Percentiles rank a stretch among this genome's conserved stretches.
Evolutionary conservation across 2,329 filamentous ascomycete genomes (phyloP).

Genomic region (Penicillium sp.): DNA sequence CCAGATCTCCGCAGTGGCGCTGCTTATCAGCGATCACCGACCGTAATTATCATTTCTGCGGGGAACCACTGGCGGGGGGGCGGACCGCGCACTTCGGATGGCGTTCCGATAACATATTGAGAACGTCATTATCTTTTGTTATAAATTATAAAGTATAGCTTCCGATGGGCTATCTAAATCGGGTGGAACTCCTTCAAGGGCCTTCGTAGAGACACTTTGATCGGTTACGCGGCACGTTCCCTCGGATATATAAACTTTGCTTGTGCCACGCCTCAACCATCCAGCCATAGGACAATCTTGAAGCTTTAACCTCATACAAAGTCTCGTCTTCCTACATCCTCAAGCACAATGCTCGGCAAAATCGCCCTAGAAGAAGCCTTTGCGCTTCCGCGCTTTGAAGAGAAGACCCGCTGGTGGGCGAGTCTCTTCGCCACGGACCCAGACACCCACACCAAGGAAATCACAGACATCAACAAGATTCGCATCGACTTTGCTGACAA

Average conservation of each 20-base stretch:
- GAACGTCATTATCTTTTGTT: background rate
- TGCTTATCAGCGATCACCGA: background rate
- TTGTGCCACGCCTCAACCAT: background rate
- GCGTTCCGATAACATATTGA: slow-evolving; percentile 8
- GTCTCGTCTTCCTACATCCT: background rate
- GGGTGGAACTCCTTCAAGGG: background rate
- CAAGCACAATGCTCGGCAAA: slow-evolving; percentile 60
- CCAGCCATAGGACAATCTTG: background rate
- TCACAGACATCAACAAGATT: slow-evolving; percentile 53
- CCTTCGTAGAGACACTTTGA: background rate
- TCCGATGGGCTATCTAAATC: background rate
- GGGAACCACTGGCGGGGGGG: background rate
- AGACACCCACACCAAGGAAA: slow-evolving; percentile 63
- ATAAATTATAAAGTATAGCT: background rate
- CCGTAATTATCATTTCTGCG: background rate
- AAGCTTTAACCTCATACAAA: background rate
- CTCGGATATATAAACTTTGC: background rate
- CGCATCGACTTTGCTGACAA: slow-evolving; percentile 51
- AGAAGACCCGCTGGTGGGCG: slow-evolving; percentile 67
- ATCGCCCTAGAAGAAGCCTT: slow-evolving; percentile 68
- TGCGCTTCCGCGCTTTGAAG: slow-evolving; percentile 61
- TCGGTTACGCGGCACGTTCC: background rate
- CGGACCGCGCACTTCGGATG: slow-evolving; percentile 14
- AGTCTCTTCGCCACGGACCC: slow-evolving; percentile 63
- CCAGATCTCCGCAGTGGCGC: slow-evolving; percentile 11